A percentile compares a stretch with the other conserved stretches of the same genome.
Conservation (phyloP, 1,284 basidiomycete genomes). For the Puccinia coronata region DNA sequence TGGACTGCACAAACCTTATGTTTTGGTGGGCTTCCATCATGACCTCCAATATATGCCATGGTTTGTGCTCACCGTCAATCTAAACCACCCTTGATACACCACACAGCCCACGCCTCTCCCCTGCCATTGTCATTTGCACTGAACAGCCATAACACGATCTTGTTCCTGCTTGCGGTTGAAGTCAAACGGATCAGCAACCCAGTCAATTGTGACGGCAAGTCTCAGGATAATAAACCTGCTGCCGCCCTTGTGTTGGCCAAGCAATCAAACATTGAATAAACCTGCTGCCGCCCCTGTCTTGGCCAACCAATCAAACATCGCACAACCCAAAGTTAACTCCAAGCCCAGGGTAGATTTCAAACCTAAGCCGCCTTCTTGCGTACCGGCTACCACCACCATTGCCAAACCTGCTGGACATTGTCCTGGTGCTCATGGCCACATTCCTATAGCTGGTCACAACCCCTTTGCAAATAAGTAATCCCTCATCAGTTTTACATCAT, state of each 20-base stretch:
- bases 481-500: neutral
- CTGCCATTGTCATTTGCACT: too few species aligned
- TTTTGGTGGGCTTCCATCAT: too few species aligned
- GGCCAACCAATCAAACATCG: conserved; percentile 53
- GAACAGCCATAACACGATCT: too few species aligned
- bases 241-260: conserved; percentile 52
- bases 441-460: conserved; percentile 89
- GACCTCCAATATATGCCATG: too few species aligned
- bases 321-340: conserved; percentile 53
- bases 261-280: too few species aligned
- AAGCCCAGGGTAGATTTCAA: conserved; percentile 53
- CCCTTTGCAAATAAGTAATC: conserved; percentile 89
- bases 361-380: conserved; percentile 51
- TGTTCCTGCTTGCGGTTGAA: conserved; percentile 75
- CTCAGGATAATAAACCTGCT: conserved; percentile 50
- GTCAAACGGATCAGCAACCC: conserved; percentile 78
- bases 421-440: conserved; percentile 61
- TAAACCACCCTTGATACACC: too few species aligned
- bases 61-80: too few species aligned
- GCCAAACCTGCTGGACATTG: conserved; percentile 54
- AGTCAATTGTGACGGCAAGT: conserved; percentile 59
- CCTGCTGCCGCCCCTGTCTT: too few species aligned
- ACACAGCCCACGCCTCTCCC: too few species aligned
- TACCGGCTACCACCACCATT: conserved; percentile 54
- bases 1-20: too few species aligned